phyloP scores from a whole-genome alignment of 495 filamentous ascomycete genomes.

The Penicillium antarcticum region DNA sequence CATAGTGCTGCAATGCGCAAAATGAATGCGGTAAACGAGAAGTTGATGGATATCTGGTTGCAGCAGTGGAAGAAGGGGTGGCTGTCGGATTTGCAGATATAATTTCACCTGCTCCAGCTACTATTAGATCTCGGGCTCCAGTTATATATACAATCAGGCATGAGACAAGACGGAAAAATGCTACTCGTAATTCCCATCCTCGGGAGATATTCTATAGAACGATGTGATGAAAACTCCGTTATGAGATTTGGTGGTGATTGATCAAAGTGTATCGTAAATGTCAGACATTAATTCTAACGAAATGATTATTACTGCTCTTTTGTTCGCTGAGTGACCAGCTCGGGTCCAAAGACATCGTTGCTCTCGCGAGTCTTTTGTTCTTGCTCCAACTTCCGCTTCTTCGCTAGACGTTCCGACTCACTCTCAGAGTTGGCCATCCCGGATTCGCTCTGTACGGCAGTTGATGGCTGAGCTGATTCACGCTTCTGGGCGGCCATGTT shows the following conservation, averaged over 20 bases:
- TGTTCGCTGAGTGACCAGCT: slow-evolving; percentile 36
- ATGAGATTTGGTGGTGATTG: no score
- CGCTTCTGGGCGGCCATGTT: slow-evolving; percentile 45
- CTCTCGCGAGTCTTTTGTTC: slow-evolving; percentile 16
- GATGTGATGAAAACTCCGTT: no score
- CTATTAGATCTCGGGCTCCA: no score
- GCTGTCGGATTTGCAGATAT: background rate
- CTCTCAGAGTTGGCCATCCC: slow-evolving; percentile 32
- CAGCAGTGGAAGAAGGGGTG: slow-evolving; percentile 4
- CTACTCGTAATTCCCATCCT: no score
- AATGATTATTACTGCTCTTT: slow-evolving; percentile 17
- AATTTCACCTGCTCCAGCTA: no score
- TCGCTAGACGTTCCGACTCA: slow-evolving; percentile 41
- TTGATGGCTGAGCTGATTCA: slow-evolving; percentile 22
- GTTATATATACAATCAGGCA: no score
- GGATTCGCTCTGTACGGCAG: slow-evolving; percentile 17
- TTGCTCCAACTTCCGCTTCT: slow-evolving; percentile 41
- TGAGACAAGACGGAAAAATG: no score
- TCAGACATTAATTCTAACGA: no score
- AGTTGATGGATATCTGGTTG: slow-evolving; percentile 12
- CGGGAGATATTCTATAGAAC: no score
- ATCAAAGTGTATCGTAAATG: no score
- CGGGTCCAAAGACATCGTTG: slow-evolving; percentile 41
- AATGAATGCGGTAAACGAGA: background rate
- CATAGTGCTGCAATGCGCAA: background rate